A percentile compares a stretch with the other conserved stretches of the same genome.
These are phyloP conservation scores for Ogataea glucozyma DNA, from an alignment of 805 yeast genomes.

Conservation along the genomic window DNA sequence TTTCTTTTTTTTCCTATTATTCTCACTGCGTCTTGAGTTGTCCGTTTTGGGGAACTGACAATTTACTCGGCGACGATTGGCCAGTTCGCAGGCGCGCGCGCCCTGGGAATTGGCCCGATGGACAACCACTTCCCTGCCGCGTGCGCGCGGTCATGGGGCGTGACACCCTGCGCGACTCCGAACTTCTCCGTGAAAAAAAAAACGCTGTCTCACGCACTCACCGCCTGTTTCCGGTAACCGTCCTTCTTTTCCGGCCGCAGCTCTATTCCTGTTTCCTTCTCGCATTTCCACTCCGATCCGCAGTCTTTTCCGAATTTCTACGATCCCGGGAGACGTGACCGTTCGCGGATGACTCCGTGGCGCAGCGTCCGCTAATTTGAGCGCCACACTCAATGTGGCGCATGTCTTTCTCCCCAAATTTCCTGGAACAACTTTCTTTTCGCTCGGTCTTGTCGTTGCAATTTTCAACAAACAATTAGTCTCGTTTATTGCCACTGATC, in stretches of 20 bases:
- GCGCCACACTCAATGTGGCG: background rate
- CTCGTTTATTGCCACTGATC: background rate
- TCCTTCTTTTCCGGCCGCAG: too few species aligned
- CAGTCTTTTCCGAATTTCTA: too few species aligned
- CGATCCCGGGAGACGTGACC: too few species aligned
- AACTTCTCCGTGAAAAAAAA: too few species aligned
- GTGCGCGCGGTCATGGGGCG: too few species aligned
- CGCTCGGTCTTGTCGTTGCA: slow-evolving; percentile 2
- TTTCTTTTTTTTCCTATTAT: slow-evolving; percentile 11
- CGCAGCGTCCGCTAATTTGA: too few species aligned
- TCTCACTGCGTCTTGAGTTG: slow-evolving; percentile 7
- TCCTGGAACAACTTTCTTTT: background rate
- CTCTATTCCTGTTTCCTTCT: too few species aligned
- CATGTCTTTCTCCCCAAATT: background rate
- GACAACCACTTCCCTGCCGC: background rate
- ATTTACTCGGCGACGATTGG: slow-evolving; percentile 16
- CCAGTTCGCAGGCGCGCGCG: slow-evolving; percentile 1
- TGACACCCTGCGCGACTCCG: too few species aligned
- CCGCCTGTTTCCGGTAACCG: too few species aligned
- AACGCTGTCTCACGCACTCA: too few species aligned
- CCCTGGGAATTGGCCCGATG: background rate
- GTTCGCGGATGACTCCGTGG: too few species aligned
- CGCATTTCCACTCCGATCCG: too few species aligned
- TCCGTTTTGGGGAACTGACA: slow-evolving; percentile 18
- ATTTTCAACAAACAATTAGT: background rate